Base-by-base conservation (phyloP, 2,329 filamentous ascomycete species). In the Neonectria hederae region DNA sequence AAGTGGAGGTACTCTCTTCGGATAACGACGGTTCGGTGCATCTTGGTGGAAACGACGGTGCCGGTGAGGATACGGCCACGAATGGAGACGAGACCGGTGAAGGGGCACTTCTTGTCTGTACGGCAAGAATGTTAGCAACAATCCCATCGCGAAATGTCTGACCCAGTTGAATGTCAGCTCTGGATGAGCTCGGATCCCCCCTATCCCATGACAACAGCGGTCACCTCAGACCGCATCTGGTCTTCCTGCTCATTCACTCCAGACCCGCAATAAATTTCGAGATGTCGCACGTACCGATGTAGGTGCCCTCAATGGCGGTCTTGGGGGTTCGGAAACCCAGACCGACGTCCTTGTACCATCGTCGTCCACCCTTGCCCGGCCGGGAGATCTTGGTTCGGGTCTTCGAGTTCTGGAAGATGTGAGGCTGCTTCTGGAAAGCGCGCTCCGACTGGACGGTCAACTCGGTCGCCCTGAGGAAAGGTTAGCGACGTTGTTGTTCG, bases 341-440 rank as follows among this genome's bases (percentile, higher is more conserved):
- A 87, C 96, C 96, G 79, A 99, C 94, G 82, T 99, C 96, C 92
- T 99, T 99, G 87, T 97, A 97, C 94, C 83, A 86, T 94, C 94
- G 91, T 86, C 93, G 92, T 79, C 93, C 93, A 83, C 89, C 92
- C 90, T 97, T 97, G 83, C 94, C 94, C 78, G 91, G 91, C 83
- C 90, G 91, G 84, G 87, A 86, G 83, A 92, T 93, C 85, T 92
- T 91, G 82, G 90, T 85, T 89, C 94, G 93, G 83, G 87, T 86
- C 92, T 99, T 99, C 82, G 91, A 88, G 91, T 98, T 97, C 81
- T 92, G 90, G 93, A 98, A 99, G 89, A 99, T 97, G 87, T 99
- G 96, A 84, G 96, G 96, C 90, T 99, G 95, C 92, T 99, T 99
- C 87, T 98, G 96, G 93, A 92, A 99, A 89, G 96, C 96, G 88